These are phyloP conservation scores for Penicillium sp. DNA, from an alignment of 2,329 filamentous ascomycete genomes.

Conservation along the genomic window DNA sequence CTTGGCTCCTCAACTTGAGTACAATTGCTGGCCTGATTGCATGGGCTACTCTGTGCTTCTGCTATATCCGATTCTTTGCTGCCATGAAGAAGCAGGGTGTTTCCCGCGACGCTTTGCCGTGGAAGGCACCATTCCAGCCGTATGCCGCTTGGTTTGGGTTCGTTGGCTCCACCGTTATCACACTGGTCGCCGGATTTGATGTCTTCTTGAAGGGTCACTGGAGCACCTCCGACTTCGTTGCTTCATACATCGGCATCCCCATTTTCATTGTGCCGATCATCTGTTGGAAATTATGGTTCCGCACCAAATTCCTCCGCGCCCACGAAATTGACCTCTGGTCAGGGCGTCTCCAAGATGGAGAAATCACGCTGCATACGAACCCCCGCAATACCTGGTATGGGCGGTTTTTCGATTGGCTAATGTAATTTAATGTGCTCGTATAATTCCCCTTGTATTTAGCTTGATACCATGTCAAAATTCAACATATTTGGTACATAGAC, in stretches of 20 bases:
- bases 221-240: slow-evolving; percentile 38
- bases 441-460: slow-evolving; percentile 1
- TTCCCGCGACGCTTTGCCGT: slow-evolving; percentile 45
- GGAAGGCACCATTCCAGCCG: slow-evolving; percentile 54
- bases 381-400: slow-evolving; percentile 21
- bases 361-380: slow-evolving; percentile 20
- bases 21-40: slow-evolving; percentile 51
- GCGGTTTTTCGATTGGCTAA: slow-evolving; percentile 28
- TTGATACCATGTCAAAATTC: slow-evolving; percentile 2
- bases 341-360: slow-evolving; percentile 32
- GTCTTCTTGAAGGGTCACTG: slow-evolving; percentile 37
- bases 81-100: slow-evolving; percentile 44
- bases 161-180: slow-evolving; percentile 59
- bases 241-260: slow-evolving; percentile 44
- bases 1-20: slow-evolving; percentile 46
- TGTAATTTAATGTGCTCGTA: slow-evolving; percentile 21
- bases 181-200: slow-evolving; percentile 69
- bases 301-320: slow-evolving; percentile 35
- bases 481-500: not conserved
- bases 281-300: slow-evolving; percentile 42
- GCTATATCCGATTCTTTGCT: slow-evolving; percentile 55
- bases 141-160: slow-evolving; percentile 64
- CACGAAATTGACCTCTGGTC: slow-evolving; percentile 33
- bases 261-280: slow-evolving; percentile 45
- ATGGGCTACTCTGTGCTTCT: slow-evolving; percentile 47